Base-by-base conservation (phyloP, 2,329 filamentous ascomycete species). In the Zymoseptoria tritici region DNA sequence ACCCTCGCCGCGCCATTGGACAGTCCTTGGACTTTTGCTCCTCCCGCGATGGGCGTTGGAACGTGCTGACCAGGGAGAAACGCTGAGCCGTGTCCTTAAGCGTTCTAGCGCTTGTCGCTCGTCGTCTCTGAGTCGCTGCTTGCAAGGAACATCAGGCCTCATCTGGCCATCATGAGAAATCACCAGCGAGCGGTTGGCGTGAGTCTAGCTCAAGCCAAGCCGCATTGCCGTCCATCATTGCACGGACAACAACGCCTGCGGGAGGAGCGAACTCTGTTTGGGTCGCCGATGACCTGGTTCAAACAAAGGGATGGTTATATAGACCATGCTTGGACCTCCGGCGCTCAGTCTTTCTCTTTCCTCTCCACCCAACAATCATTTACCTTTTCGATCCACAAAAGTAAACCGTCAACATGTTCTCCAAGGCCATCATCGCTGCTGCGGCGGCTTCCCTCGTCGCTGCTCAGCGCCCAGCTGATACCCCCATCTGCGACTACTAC, bases 401-500 rank as follows among this genome's bases (percentile, higher is more conserved):
- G 26, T 26, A 53, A 21, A 53, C 6, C 51, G 13, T 8, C 51
- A 53, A 53, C 11, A 53, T 53, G 51, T n/a, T 53, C 51, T 24
- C 16, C 21, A 66, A 66, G 64, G 21, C 57, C 36, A 58, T 55
- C 46, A 61, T 52, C 54, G 56, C 63, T 31, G 57, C 57, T 49
- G 64, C 66, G 49, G 63, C 63, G 57, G 66, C 68, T 56, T 61
- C 61, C 49, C 52, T 60, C 21, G 66, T 63, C 52, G 26, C 60
- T 55, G 68, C 68, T 46, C 79, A 83, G 70, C 78, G 81, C 52
- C 80, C 80, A 29, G 31, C 69, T 11, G 77, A 81, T 66, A 77
- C 70, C 2, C 78, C 81, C 60, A 81, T 86, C 65, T 86, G 84
- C 72, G 83, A 86, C 74, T 84, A 85, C 72, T 86, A 86, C 73